Percentiles rank a stretch among this genome's conserved stretches.
Evolutionary conservation across 495 filamentous ascomycete species (phyloP).

Genomic region (Filosporella fistucella): DNA sequence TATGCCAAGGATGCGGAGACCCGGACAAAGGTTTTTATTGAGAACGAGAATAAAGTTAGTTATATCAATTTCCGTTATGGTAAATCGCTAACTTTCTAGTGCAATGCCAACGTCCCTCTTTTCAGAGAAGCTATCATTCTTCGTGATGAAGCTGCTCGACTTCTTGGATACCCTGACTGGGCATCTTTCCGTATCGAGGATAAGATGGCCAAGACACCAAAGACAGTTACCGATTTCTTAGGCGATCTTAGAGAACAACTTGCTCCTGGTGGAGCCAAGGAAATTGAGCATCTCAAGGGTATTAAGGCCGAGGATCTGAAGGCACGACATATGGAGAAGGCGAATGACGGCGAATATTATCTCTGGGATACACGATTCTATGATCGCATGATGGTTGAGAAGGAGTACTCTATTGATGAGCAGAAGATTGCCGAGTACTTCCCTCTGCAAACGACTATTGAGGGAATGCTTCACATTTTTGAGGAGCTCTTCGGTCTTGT

Average conservation of each 20-base stretch:
- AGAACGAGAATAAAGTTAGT: slow-evolving; percentile 53
- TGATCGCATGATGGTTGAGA: slow-evolving; percentile 87
- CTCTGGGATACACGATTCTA: slow-evolving; percentile 85
- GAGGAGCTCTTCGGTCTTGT: slow-evolving; percentile 88
- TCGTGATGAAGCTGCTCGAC: slow-evolving; percentile 86
- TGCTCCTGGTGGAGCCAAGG: slow-evolving; percentile 70
- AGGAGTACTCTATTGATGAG: slow-evolving; percentile 84
- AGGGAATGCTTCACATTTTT: slow-evolving; percentile 91
- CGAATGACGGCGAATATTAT: slow-evolving; percentile 47
- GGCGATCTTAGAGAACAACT: slow-evolving; percentile 72
- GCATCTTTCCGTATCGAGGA: slow-evolving; percentile 88
- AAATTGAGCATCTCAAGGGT: slow-evolving; percentile 64
- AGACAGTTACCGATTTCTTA: slow-evolving; percentile 81
- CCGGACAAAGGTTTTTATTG: slow-evolving; percentile 49
- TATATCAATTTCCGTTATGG: neutral
- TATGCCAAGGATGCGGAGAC: slow-evolving; percentile 51
- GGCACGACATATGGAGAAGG: slow-evolving; percentile 48
- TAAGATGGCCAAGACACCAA: slow-evolving; percentile 94
- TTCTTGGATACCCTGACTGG: slow-evolving; percentile 90
- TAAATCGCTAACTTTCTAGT: slow-evolving; percentile 28
- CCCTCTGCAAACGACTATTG: slow-evolving; percentile 76
- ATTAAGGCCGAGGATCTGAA: slow-evolving; percentile 77
- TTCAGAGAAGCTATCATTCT: slow-evolving; percentile 85
- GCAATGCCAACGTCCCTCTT: slow-evolving; percentile 77
- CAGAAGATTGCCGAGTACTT: slow-evolving; percentile 92